Evolutionary conservation across 148 eudicot genomes (phyloP).

Genomic region (Rhododendron vialii): DNA sequence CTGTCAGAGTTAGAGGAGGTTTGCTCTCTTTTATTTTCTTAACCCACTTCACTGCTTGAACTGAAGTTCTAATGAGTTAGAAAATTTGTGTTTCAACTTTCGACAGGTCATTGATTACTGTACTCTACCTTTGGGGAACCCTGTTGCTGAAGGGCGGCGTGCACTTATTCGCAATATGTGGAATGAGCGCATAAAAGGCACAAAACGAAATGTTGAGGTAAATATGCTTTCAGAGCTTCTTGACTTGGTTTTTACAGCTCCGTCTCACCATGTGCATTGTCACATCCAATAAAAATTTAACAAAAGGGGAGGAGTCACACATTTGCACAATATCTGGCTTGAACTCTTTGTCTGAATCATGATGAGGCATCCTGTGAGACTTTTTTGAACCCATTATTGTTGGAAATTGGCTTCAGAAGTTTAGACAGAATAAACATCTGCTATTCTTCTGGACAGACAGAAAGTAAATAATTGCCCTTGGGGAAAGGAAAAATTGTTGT

Average conservation of each 20-base stretch:
- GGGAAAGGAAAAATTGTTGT: not conserved
- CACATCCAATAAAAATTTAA: not conserved
- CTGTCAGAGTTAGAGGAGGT: slow-evolving; percentile 98
- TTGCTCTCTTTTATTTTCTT: slow-evolving; percentile 5
- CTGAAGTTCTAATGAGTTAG: not conserved
- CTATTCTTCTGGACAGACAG: not conserved
- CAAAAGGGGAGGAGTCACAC: not conserved
- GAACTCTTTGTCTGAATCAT: not conserved
- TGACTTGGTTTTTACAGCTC: not conserved
- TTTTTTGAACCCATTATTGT: not conserved
- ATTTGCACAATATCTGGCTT: not conserved
- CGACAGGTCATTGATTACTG: slow-evolving; percentile 89
- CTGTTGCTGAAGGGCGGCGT: slow-evolving; percentile 88
- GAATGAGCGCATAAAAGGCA: slow-evolving; percentile 92
- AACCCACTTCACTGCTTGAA: not conserved
- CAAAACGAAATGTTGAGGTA: slow-evolving; percentile 94
- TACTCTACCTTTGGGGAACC: slow-evolving; percentile 69
- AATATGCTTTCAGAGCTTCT: not conserved
- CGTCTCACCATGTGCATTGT: not conserved
- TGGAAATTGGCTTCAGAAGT: not conserved
- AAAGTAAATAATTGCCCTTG: not conserved
- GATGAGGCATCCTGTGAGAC: not conserved
- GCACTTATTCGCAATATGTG: slow-evolving; percentile 93
- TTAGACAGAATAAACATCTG: not conserved
- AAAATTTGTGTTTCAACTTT: slow-evolving; percentile 8